These are phyloP conservation scores for Gentiana macrophylla DNA, from an alignment of 257 asterid genomes.

Conservation along the genomic window DNA sequence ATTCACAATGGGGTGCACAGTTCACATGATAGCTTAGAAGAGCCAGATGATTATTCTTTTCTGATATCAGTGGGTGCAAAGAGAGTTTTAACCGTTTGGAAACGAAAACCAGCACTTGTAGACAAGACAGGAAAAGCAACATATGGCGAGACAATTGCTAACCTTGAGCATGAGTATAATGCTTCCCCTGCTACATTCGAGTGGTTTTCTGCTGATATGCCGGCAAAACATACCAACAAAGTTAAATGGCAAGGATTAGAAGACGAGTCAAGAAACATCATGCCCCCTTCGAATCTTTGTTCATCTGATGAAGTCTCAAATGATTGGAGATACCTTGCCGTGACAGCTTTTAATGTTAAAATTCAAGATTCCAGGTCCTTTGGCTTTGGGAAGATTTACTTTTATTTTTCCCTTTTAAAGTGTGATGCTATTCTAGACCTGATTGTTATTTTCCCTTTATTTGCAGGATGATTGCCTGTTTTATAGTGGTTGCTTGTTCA, in stretches of 20 bases:
- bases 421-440: not conserved
- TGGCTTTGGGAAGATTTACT: conserved; percentile 12
- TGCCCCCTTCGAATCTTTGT: conserved; percentile 21
- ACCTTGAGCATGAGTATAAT: conserved; percentile 18
- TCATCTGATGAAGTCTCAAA: conserved; percentile 53
- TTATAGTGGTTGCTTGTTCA: conserved; percentile 79
- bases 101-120: conserved; percentile 27
- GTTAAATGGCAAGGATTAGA: conserved; percentile 30
- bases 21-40: conserved; percentile 26
- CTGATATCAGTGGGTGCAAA: conserved; percentile 95
- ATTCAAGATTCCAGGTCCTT: conserved; percentile 58
- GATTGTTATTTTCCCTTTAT: conserved; percentile 15
- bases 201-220: conserved; percentile 94
- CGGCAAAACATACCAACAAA: conserved; percentile 37
- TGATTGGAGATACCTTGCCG: conserved; percentile 95
- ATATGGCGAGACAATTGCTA: conserved; percentile 17
- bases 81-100: conserved; percentile 95
- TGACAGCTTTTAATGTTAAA: conserved; percentile 85
- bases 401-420: not conserved
- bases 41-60: conserved; percentile 34
- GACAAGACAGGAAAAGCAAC: conserved; percentile 18
- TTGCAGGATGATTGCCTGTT: conserved; percentile 72
- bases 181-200: conserved; percentile 54
- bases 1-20: conserved; percentile 18
- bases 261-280: conserved; percentile 19